Evolutionary conservation across 2,329 filamentous ascomycete genomes (phyloP), one percentile per base, ranked within the genome.

Genomic region (Pezicula rhizophila): DNA sequence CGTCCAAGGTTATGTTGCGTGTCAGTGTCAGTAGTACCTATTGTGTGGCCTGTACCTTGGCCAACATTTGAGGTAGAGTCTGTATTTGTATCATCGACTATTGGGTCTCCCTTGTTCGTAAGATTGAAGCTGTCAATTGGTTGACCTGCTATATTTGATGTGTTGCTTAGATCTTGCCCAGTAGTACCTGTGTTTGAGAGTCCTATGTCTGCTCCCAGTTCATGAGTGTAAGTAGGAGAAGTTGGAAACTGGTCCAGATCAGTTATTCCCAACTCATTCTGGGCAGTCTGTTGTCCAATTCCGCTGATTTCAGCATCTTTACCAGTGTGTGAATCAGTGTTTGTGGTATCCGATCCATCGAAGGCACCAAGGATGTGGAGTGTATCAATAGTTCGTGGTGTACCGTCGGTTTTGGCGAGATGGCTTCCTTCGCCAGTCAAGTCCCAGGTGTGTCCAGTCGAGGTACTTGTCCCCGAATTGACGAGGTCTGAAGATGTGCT

Each of bases 61-160:
- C 10, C 23, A 7, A 38, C 35, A 37, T 18, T 39, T 49, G 49
- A 28, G 45, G 28, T 31, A 10, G 12, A 31, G 8, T 10, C 8
- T 12, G 28, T 10, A 31, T 10, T 47, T 6, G 79, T 66, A 10
- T 71, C 74, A 63, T 80, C 77, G 46, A 79, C 73, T 41, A 46
- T 35, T 8, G 77, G 76, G 47, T 80, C 77, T 4, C 67, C 42
- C 66, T 77, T 78, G 70, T 80, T 79, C 55, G 71, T 5, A 31
- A 72, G 54, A 57, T 77, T 70, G 33, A 64, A 70, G 63, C 70
- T 70, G 67, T 79, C 64, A 14, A 38, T 14, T 12, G 35, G 77
- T 7, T 71, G 72, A 18, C 71, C 69, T 14, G 67, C 70, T 0
- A 68, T 73, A 57, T 68, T 60, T 31, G 38, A 18, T 17, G 3